A percentile compares a stretch with the other conserved stretches of the same genome.
These are phyloP conservation scores for Spiromastix sp. DNA, from an alignment of 2,329 filamentous ascomycete species.

Conservation along the genomic window DNA sequence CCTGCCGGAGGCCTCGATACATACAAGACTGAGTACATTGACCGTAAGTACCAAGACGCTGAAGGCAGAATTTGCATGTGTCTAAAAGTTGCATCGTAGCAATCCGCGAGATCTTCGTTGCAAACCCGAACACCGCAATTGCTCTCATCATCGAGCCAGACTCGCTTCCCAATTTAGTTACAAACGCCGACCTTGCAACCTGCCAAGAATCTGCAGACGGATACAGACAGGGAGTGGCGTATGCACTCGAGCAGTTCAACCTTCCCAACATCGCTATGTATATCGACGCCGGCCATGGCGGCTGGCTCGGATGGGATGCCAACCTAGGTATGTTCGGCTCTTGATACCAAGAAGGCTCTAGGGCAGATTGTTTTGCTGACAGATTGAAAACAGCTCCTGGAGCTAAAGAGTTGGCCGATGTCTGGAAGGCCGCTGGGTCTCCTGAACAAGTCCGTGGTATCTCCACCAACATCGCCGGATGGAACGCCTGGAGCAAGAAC, in stretches of 20 bases:
- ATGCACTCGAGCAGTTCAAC: conserved; percentile 29
- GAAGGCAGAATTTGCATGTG: conserved; percentile 2
- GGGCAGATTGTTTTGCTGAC: too few species aligned
- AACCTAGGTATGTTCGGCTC: conserved; percentile 34
- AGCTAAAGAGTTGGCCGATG: conserved; percentile 36
- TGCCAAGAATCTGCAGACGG: conserved; percentile 44
- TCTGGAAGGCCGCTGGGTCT: conserved; percentile 39
- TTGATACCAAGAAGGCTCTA: too few species aligned
- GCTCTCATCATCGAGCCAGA: conserved; percentile 50
- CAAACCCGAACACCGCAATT: conserved; percentile 43
- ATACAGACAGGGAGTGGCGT: conserved; percentile 41
- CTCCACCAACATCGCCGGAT: conserved; percentile 50
- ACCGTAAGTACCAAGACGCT: conserved; percentile 19
- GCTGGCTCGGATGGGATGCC: conserved; percentile 54
- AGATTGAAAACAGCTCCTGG: conserved; percentile 25
- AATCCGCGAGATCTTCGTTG: conserved; percentile 43
- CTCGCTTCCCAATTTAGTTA: conserved; percentile 53
- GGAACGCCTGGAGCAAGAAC: conserved; percentile 44
- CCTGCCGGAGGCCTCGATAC: conserved; percentile 40
- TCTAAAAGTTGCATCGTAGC: too few species aligned
- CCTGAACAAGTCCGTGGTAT: conserved; percentile 42
- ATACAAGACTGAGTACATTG: conserved; percentile 43
- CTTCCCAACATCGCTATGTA: conserved; percentile 54
- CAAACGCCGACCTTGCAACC: conserved; percentile 45
- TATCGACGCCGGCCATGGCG: conserved; percentile 53